Conservation (phyloP, 1,284 basidiomycete genomes). For the Ceraceosorus bombacis region DNA sequence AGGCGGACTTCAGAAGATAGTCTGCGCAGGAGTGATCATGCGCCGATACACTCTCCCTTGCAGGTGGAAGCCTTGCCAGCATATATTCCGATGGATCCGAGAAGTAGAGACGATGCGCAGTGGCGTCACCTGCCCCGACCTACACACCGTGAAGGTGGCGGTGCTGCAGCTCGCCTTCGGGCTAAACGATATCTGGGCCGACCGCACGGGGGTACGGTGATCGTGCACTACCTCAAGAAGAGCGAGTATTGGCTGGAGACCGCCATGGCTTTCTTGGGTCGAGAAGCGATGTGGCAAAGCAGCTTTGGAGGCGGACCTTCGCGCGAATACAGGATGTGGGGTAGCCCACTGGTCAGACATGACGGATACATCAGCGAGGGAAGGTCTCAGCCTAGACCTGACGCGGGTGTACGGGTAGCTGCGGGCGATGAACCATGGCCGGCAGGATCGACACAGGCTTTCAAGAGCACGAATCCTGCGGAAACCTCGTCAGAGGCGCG, state of each 20-base stretch:
- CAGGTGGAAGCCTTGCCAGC: background rate
- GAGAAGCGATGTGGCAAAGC: conserved; percentile 56
- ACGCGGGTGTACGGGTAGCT: conserved; percentile 1
- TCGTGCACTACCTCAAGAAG: conserved; percentile 95
- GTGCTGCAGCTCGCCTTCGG: conserved; percentile 55
- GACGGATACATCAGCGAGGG: conserved; percentile 30
- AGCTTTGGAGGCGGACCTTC: conserved; percentile 31
- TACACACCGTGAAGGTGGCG: conserved; percentile 30
- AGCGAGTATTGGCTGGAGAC: conserved; percentile 94
- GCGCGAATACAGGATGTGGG: conserved; percentile 37
- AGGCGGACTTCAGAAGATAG: no score
- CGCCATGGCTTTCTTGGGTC: conserved; percentile 73
- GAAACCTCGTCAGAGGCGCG: no score
- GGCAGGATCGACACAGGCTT: background rate
- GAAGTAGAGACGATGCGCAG: conserved; percentile 2
- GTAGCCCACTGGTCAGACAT: conserved; percentile 34
- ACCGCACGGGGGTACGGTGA: conserved; percentile 71
- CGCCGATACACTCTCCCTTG: background rate
- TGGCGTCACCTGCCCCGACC: conserved; percentile 30
- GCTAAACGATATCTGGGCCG: conserved; percentile 45
- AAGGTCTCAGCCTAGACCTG: conserved; percentile 27
- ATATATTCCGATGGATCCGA: background rate
- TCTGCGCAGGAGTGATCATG: no score
- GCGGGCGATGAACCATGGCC: background rate
- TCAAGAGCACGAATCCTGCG: no score